Percentiles rank a stretch among this genome's conserved stretches.
phyloP scores from a whole-genome alignment of 108 stramenopile genomes.

The Epipyxis sp. region DNA sequence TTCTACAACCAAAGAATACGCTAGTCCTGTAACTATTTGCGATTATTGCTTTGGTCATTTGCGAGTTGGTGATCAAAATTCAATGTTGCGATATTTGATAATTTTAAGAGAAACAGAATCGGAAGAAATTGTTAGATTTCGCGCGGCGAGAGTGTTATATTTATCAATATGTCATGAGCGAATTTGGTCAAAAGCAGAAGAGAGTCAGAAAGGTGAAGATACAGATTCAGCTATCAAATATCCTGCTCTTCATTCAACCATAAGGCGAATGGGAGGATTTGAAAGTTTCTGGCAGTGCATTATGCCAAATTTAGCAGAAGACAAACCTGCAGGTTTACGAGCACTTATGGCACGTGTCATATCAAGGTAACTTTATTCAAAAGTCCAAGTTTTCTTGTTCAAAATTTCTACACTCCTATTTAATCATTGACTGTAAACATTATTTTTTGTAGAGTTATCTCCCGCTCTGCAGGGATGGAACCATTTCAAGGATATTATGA shows the following conservation, averaged over 20 bases:
- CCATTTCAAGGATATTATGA: background rate
- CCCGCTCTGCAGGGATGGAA: background rate
- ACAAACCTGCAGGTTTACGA: background rate
- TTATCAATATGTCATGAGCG: slow-evolving; percentile 5
- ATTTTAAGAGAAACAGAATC: background rate
- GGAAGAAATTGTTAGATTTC: background rate
- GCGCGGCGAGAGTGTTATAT: background rate
- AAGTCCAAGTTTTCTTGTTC: background rate
- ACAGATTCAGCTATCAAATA: background rate
- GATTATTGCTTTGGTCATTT: slow-evolving; percentile 24
- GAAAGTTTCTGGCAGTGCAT: slow-evolving; percentile 1
- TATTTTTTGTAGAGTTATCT: background rate
- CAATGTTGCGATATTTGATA: background rate
- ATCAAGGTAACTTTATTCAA: background rate
- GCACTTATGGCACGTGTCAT: background rate
- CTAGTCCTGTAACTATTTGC: background rate
- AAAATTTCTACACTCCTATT: no score
- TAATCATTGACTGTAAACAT: no score
- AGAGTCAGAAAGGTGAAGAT: background rate
- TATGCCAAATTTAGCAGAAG: background rate
- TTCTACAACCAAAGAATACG: slow-evolving; percentile 1
- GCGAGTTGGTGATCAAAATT: background rate
- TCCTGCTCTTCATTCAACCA: background rate
- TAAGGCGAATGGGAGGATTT: background rate
- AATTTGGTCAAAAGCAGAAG: background rate